phyloP scores from a whole-genome alignment of 352 stramenopile species.

The Globisporangium viniferum region DNA sequence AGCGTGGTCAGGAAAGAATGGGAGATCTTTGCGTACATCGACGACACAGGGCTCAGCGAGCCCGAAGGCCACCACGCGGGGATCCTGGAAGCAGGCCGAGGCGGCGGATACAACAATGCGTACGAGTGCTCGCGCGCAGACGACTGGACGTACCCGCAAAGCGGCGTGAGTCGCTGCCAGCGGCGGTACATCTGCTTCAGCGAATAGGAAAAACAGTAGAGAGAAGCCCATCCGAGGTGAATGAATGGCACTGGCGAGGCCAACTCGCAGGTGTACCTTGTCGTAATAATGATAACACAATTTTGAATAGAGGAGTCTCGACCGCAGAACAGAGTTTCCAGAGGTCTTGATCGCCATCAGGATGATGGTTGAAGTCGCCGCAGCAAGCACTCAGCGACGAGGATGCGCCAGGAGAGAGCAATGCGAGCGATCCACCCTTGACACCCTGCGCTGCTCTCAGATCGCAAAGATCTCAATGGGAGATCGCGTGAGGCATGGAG shows the following conservation, averaged over 20 bases:
- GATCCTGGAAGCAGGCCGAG: constrained; percentile 7
- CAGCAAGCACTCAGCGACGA: too few species aligned
- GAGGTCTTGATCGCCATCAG: neutral
- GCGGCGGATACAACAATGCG: neutral
- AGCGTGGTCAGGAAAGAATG: neutral
- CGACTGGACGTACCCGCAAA: neutral
- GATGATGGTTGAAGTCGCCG: too few species aligned
- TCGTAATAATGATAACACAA: neutral
- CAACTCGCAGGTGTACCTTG: neutral
- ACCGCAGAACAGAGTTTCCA: neutral
- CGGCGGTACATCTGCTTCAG: constrained; percentile 16
- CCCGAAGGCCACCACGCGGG: neutral
- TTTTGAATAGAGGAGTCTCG: neutral
- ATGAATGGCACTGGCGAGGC: constrained; percentile 1
- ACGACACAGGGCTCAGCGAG: constrained; percentile 6
- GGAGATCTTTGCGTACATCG: constrained; percentile 15
- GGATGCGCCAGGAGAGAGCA: too few species aligned
- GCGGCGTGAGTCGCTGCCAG: neutral
- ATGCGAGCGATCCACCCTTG: neutral
- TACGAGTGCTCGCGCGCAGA: constrained; percentile 18
- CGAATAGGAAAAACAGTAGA: constrained; percentile 3
- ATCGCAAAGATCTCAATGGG: neutral
- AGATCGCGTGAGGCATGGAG: neutral
- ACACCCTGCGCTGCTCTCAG: neutral
- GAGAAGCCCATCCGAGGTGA: neutral